A percentile compares a stretch with the other conserved stretches of the same genome.
These are phyloP conservation scores for Coffea eugenioides DNA, from an alignment of 257 asterid genomes.

Conservation along the genomic window DNA sequence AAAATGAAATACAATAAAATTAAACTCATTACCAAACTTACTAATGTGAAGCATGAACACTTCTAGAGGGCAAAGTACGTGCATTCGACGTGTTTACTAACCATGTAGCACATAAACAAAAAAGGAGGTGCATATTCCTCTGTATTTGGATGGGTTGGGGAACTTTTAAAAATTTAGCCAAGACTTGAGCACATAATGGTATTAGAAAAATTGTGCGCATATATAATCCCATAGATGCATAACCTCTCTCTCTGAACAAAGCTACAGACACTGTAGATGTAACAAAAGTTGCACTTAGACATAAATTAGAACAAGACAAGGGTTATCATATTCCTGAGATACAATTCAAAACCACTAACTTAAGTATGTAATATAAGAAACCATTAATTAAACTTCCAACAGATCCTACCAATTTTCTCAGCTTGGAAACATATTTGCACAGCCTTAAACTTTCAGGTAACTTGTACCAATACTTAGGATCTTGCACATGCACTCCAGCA, in stretches of 20 bases:
- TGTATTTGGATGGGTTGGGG: no score
- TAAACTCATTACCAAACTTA: not conserved
- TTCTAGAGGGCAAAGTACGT: not conserved
- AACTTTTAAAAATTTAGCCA: not conserved
- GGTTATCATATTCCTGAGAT: not conserved
- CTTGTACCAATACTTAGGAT: not conserved
- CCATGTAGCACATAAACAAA: not conserved
- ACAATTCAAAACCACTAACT: not conserved
- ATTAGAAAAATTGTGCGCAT: not conserved
- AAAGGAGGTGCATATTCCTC: not conserved
- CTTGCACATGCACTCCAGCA: not conserved
- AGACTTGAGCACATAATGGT: not conserved
- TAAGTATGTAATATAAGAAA: constrained; percentile 2
- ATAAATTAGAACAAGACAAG: not conserved
- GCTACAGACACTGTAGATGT: not conserved
- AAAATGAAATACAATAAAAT: not conserved
- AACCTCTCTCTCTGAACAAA: not conserved
- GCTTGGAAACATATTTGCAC: not conserved
- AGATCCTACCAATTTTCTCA: not conserved
- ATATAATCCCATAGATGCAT: not conserved
- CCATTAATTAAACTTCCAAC: not conserved
- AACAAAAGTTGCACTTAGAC: not conserved
- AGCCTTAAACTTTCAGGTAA: not conserved
- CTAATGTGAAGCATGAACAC: not conserved
- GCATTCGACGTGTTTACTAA: not conserved